phyloP scores from a whole-genome alignment of 768 basidiomycete species.

The Hebeloma cylindrosporum region DNA sequence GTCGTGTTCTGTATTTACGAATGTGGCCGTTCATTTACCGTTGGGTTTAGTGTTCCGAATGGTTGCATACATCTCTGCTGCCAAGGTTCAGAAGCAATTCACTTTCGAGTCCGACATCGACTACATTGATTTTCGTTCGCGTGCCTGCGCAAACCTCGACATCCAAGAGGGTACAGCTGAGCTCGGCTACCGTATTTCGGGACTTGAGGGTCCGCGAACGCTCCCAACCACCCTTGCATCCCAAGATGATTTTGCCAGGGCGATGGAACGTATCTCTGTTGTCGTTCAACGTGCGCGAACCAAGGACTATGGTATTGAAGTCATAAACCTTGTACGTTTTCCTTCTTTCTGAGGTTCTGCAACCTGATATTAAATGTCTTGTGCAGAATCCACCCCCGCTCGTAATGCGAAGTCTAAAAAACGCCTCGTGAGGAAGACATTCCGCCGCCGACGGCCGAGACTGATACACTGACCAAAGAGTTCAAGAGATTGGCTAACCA shows the following conservation, averaged over 20 bases:
- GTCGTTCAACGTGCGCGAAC: background rate
- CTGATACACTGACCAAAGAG: background rate
- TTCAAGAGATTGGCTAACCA: constrained; percentile 1
- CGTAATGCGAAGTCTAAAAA: background rate
- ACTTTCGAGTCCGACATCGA: background rate
- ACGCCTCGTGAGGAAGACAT: constrained; percentile 2
- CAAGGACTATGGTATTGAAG: background rate
- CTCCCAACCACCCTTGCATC: background rate
- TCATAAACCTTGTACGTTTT: background rate
- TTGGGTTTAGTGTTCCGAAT: constrained; percentile 4
- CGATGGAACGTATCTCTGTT: background rate
- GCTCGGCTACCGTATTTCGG: background rate
- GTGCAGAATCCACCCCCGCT: too few relatives aligned
- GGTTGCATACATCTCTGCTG: background rate
- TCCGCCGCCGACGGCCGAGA: background rate
- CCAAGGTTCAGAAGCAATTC: background rate
- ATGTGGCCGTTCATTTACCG: background rate
- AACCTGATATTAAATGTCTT: too few relatives aligned
- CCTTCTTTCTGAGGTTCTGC: background rate
- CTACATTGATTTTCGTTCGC: background rate
- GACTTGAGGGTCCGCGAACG: background rate
- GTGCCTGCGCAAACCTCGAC: background rate
- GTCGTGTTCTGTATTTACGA: background rate
- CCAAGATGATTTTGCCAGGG: background rate
- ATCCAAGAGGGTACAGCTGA: background rate